Evolutionary conservation across 495 filamentous ascomycete genomes (phyloP), one percentile per base, ranked within the genome.

Genomic region (Neurospora tetrasperma): DNA sequence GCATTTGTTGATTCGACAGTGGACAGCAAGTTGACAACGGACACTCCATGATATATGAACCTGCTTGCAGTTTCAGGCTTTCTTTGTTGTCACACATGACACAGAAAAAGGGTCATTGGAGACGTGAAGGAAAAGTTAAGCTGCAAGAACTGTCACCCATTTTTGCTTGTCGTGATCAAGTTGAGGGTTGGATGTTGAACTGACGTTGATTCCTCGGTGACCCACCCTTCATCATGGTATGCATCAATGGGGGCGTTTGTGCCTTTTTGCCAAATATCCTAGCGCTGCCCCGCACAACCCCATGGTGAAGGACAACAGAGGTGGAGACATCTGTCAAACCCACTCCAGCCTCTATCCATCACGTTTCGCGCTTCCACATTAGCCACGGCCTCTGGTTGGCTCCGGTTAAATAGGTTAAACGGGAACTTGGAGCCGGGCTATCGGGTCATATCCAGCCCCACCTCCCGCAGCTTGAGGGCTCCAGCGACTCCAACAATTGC

Each of bases 401-500:
- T 59, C 62, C 71, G 71, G 76, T n/a, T 72, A 74, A 78, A 74
- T 70, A 75, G 79, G 75, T 75, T 78, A 79, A 80, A 79, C 77
- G 44, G 72, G 70, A 42, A 46, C 71, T 66, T 77, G 69, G 72
- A 72, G 76, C 78, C 75, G 79, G 79, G 75, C 76, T 78, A 72
- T 78, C 79, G 76, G 78, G 79, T 78, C 76, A 76, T 78, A 70
- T 76, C 75, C 42, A 73, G 12, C 31, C 20, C 18, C 42, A 31
- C 59, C 54, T 35, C 54, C 42, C 38, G 27, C 44, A 27, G 23
- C 62, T 69, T 40, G 40, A n/a, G 69, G 70, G 71, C 42, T 74
- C 71, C 72, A 72, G 71, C 71, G 72, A 42, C 54, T 18, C 54
- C 54, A 66, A 35, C 54, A 35, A 66, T 35, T 35, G 27, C 16